Conservation (phyloP, 2,329 filamentous ascomycete genomes). For the Sclerotinia sclerotiorum region DNA sequence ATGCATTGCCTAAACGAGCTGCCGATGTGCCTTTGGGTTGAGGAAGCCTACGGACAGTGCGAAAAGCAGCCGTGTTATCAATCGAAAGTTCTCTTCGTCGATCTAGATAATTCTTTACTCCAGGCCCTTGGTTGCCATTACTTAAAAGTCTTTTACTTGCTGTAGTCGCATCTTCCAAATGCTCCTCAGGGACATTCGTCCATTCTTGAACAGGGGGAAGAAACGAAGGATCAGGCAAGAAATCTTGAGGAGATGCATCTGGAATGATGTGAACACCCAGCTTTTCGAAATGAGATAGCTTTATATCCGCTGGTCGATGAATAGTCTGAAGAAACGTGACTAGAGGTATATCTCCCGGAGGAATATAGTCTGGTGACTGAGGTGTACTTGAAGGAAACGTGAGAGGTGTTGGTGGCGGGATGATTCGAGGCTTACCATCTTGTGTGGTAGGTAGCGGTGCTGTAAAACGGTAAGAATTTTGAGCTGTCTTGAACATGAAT, state of each 20-base stretch:
- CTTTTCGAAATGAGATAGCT: constrained; percentile 53
- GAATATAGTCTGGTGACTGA: constrained; percentile 32
- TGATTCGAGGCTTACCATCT: constrained; percentile 31
- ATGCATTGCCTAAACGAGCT: constrained; percentile 60
- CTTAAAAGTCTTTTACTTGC: constrained; percentile 51
- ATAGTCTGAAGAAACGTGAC: constrained; percentile 54
- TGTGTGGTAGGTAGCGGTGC: constrained; percentile 22
- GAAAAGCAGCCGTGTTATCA: constrained; percentile 59
- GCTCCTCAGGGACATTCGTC: constrained; percentile 39
- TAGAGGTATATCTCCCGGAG: constrained; percentile 43
- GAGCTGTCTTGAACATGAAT: constrained; percentile 6
- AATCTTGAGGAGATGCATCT: constrained; percentile 49
- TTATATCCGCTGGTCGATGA: constrained; percentile 53
- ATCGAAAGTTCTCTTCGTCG: constrained; percentile 57
- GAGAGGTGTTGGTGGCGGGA: constrained; percentile 36
- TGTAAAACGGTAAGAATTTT: constrained; percentile 29
- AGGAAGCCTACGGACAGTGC: constrained; percentile 59
- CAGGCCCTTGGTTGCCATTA: constrained; percentile 56
- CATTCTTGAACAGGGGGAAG: constrained; percentile 56
- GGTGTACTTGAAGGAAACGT: constrained; percentile 35
- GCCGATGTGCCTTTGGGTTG: constrained; percentile 53
- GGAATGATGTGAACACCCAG: constrained; percentile 57
- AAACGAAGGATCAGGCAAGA: constrained; percentile 55
- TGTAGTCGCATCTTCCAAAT: constrained; percentile 46
- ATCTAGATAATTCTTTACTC: constrained; percentile 58